Conservation (phyloP, 352 stramenopile genomes). For the Pythium aristosporum region DNA sequence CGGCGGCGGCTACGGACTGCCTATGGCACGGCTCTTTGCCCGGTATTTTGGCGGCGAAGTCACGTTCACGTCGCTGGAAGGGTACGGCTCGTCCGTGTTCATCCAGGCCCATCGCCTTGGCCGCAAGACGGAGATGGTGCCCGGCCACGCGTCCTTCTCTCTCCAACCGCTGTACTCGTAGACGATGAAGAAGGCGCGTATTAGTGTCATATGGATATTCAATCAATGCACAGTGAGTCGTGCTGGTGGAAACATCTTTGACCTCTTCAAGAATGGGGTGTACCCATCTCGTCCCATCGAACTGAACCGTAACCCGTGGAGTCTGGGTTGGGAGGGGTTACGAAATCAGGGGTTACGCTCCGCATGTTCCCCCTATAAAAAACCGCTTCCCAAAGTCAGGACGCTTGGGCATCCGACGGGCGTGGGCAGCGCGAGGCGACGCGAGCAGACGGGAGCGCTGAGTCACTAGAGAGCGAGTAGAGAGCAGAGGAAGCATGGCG, state of each 20-base stretch:
- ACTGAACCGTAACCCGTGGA: not conserved
- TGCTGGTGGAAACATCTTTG: not conserved
- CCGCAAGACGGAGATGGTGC: conserved; percentile 72
- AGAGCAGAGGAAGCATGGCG: conserved; percentile 41
- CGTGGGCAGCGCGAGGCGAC: not conserved
- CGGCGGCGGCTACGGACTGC: conserved; percentile 95
- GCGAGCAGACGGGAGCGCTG: not conserved
- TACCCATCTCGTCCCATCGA: not conserved
- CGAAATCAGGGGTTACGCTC: conserved; percentile 6
- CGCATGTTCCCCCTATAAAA: conserved; percentile 23
- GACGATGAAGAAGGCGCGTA: not conserved
- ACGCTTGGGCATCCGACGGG: conserved; percentile 10
- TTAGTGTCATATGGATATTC: too few species aligned
- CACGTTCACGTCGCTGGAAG: conserved; percentile 98
- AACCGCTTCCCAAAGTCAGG: conserved; percentile 21
- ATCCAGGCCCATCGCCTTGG: conserved; percentile 79
- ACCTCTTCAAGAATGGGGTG: not conserved
- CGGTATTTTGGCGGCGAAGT: conserved; percentile 99
- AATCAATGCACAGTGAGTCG: not conserved
- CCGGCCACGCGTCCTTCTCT: conserved; percentile 47
- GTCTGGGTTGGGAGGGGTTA: not conserved
- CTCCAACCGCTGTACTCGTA: conserved; percentile 30
- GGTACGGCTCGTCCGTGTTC: conserved; percentile 95
- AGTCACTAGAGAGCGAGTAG: not conserved
- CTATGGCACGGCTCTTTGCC: conserved; percentile 91